Evolutionary conservation across 768 basidiomycete species (phyloP).

Genomic region (Trametes sanguinea): DNA sequence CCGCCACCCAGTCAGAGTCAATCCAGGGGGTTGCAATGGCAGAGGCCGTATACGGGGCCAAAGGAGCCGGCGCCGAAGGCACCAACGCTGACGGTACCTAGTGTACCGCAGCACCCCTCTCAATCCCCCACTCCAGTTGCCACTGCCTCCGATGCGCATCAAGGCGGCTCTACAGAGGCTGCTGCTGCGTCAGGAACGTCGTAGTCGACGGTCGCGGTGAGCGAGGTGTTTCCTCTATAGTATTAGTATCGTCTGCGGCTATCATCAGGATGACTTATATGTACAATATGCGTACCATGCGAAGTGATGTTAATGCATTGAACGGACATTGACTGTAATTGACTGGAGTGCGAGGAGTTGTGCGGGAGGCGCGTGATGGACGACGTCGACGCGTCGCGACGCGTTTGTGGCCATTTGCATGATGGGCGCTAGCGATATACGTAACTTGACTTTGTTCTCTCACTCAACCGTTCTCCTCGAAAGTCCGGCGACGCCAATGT

Average conservation of each 20-base stretch:
- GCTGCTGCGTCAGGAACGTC: neutral
- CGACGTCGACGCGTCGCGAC: constrained; percentile 15
- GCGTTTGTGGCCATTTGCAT: neutral
- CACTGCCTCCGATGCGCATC: neutral
- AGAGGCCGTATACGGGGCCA: constrained; percentile 37
- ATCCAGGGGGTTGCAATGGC: constrained; percentile 36
- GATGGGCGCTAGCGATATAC: neutral
- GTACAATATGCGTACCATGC: neutral
- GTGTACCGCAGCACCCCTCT: neutral
- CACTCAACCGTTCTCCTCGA: neutral
- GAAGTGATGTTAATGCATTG: neutral
- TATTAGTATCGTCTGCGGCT: neutral
- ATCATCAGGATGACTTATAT: neutral
- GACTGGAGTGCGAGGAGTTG: no score
- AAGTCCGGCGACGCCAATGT: constrained; percentile 13
- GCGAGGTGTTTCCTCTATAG: neutral
- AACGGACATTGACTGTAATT: no score
- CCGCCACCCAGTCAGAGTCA: neutral
- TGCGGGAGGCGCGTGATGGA: no score
- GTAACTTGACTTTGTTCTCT: neutral
- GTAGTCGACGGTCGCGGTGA: neutral
- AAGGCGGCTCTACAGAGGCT: neutral
- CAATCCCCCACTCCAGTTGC: neutral
- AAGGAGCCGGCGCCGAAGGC: constrained; percentile 3
- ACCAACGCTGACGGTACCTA: neutral